Base-by-base conservation (phyloP, 2,329 filamentous ascomycete genomes). In the Fusarium tuaranense region DNA sequence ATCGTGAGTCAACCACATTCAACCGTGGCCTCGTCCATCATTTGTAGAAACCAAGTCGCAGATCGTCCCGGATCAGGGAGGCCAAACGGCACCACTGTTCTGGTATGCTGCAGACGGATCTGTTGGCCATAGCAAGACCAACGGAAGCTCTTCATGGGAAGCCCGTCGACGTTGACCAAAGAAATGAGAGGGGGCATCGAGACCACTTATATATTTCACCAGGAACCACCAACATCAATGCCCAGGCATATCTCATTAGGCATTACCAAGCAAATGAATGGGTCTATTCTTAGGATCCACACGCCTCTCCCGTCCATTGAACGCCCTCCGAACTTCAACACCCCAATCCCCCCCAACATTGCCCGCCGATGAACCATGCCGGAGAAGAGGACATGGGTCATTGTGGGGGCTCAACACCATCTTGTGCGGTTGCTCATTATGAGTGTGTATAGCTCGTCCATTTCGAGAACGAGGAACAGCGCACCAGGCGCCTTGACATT, bases 161-260 rank as follows among this genome's bases (percentile, higher is more conserved):
- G 27, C 18, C 18, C 27, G 48, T 72, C 38, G 41, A 39, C 5
- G 27, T 32, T 7, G 18, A 53, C 36, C 7, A 18, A 64, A 14
- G 14, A 20, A 48, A 61, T 30, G 30, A 60, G 48, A 63, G 27
- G 67, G 68, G 72, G 48, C 64, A 51, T 44, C 32, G n/a, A 63
- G 32, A 16, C 65, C 70, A 58, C 44, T 73, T 75, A 75, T 75
- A 75, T 71, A 63, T 65, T 44, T 58, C 46, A 20, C 39, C 36
- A 64, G 16, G 25, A 55, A 68, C 65, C 30, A 59, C 18, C 48
- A 62, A 12, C 16, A 27, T 53, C 41, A 18, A 60, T 62, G 67
- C 67, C 59, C 38, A 34, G 53, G n/a, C 60, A 46, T n/a, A 22
- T 39, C 10, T 64, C 44, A 61, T 55, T 51, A 44, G 64, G 41